A percentile compares a stretch with the other conserved stretches of the same genome.
phyloP scores from a whole-genome alignment of 2,329 filamentous ascomycete genomes.

The Fusarium chuoi region DNA sequence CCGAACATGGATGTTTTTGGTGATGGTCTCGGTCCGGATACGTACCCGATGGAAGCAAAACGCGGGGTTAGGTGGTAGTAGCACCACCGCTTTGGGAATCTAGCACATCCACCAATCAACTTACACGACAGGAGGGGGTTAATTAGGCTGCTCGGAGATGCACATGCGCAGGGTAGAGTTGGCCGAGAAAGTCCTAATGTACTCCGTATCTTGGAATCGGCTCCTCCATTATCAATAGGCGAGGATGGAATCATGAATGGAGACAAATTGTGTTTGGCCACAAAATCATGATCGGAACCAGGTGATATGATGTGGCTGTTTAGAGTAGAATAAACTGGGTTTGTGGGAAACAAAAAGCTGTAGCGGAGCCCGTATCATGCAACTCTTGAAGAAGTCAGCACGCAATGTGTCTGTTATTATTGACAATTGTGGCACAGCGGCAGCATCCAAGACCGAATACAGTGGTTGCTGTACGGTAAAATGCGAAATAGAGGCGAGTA shows the following conservation, averaged over 20 bases:
- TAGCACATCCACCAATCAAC: conserved; percentile 42
- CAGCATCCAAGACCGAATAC: background rate
- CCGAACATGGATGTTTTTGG: conserved; percentile 16
- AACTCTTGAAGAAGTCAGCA: conserved; percentile 4
- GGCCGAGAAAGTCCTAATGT: background rate
- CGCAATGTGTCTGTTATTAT: conserved; percentile 6
- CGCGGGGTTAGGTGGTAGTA: conserved; percentile 25
- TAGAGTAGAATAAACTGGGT: background rate
- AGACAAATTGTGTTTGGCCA: background rate
- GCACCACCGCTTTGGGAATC: conserved; percentile 20
- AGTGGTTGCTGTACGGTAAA: conserved; percentile 4
- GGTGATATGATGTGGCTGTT: conserved; percentile 9
- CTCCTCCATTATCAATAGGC: background rate
- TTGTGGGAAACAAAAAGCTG: background rate
- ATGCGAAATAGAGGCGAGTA: background rate
- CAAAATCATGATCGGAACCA: background rate
- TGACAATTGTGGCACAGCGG: conserved; percentile 18
- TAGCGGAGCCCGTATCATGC: conserved; percentile 6
- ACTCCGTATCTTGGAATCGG: background rate
- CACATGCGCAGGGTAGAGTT: background rate
- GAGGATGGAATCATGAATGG: background rate
- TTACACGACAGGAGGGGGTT: conserved; percentile 37
- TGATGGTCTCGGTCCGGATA: conserved; percentile 23
- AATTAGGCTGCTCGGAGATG: conserved; percentile 4
- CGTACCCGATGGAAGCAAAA: conserved; percentile 28